phyloP scores from a whole-genome alignment of 1,139 yeast species.

The Sugiyamaella pinicola region DNA sequence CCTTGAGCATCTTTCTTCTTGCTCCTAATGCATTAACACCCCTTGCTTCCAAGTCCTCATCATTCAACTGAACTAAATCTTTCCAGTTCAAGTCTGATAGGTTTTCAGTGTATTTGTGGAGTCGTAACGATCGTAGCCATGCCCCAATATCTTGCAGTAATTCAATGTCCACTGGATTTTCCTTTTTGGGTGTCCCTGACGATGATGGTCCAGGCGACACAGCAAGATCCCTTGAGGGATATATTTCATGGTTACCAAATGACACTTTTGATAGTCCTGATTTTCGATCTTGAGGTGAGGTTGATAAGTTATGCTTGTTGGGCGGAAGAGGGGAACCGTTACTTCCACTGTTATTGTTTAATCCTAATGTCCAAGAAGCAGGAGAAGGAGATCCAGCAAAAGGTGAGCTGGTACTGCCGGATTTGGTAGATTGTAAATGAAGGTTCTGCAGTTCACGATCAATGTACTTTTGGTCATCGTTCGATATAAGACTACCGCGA shows the following conservation, averaged over 20 bases:
- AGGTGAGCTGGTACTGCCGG: conserved; percentile 4
- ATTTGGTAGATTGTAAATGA: conserved; percentile 20
- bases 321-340: conserved; percentile 10
- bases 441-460: conserved; percentile 29
- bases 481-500: conserved; percentile 28
- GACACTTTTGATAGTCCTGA: conserved; percentile 25
- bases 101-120: conserved; percentile 91
- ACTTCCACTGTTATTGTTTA: not conserved
- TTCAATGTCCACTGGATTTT: conserved; percentile 56
- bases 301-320: conserved; percentile 10
- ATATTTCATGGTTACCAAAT: conserved; percentile 19
- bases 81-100: conserved; percentile 77
- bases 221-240: conserved; percentile 21
- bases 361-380: conserved; percentile 18
- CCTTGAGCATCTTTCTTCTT: conserved; percentile 85
- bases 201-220: conserved; percentile 22
- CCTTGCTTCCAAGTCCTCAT: conserved; percentile 65
- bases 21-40: conserved; percentile 97
- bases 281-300: conserved; percentile 25
- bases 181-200: conserved; percentile 53
- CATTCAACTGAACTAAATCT: conserved; percentile 70
- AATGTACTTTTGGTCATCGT: conserved; percentile 29
- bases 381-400: conserved; percentile 22
- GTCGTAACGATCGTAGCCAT: conserved; percentile 85
- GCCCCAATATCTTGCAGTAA: conserved; percentile 79